Base-by-base conservation (phyloP, 805 yeast species). In the Candida nemodendra region DNA sequence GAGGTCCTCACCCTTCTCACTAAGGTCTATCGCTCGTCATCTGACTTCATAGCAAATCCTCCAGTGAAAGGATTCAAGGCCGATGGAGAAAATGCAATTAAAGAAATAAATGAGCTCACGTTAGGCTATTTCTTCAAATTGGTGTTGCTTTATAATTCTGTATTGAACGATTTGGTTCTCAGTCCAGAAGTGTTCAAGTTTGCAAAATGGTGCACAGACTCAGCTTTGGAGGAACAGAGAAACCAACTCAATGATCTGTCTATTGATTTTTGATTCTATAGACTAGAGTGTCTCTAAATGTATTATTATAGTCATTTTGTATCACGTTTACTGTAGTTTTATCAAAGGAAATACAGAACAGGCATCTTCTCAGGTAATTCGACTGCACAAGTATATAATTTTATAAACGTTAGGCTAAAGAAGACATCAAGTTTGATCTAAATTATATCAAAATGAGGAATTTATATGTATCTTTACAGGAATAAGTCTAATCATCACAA, bases 131-230 rank as follows among this genome's bases (percentile, higher is more conserved):
- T 82, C 54, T 74, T 77, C 52, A 79, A 78, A 42, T 68, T 84
- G 30, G 81, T 84, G 21, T 64, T 83, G 25, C 72, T 74, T 48
- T 84, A 79, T 57, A 81, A 81, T 54, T 72, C 68, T 28, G 69
- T 78, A 31, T 61, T 84, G 42, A 81, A 81, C 54, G 89, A 82
- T 50, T 71, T 84, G 47, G 69, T 77, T 18, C 63, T 84, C 30
- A 71, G 76, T 35, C 76, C 82, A 3, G 77, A 78, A 32, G 84
- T 84, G 4, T 76, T 77, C 51, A 77, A 76, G 45, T 65, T 83
- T 45, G 87, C 87, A 13, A 80, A 81, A 53, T 78, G 86, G 81
- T 84, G 84, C 18, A 70, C 81, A 39, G 89, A 82, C 48, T 72
- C 72, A 21, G 82, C 82, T 12, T 65, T 76, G 37, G 78, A 76